These are phyloP conservation scores for Entophlyctis luteolus DNA, from an alignment of 192 early-diverging fungal genomes.

Conservation along the genomic window DNA sequence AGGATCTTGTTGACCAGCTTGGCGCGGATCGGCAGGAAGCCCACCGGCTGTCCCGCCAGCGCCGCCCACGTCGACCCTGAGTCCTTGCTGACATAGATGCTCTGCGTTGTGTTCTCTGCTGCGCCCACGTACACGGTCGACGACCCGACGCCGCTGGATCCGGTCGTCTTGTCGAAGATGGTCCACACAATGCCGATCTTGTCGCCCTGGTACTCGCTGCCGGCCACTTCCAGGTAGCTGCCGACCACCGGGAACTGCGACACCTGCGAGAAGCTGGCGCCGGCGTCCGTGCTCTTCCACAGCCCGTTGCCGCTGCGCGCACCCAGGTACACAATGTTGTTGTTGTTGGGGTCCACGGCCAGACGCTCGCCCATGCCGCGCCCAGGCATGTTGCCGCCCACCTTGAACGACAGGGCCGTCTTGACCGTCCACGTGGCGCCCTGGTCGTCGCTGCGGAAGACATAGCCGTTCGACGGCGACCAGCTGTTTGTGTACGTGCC, in stretches of 20 bases:
- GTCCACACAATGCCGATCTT: background rate
- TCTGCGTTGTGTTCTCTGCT: background rate
- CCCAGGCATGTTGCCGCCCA: background rate
- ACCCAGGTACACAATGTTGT: background rate
- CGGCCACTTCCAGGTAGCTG: background rate
- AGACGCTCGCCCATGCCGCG: background rate
- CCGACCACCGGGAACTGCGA: background rate
- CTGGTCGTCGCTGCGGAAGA: background rate
- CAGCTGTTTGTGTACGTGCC: background rate
- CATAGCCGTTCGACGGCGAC: background rate
- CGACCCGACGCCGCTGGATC: background rate
- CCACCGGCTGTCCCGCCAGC: constrained; percentile 24
- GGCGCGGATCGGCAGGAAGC: constrained; percentile 8
- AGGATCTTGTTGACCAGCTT: background rate
- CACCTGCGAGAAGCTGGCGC: background rate
- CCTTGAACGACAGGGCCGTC: background rate
- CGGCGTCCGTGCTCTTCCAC: background rate
- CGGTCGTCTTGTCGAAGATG: background rate
- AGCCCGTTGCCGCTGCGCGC: background rate
- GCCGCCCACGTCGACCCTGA: constrained; percentile 21
- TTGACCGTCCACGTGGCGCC: background rate
- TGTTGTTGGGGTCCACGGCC: background rate
- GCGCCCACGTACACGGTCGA: background rate
- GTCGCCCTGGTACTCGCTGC: background rate
- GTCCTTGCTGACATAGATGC: constrained; percentile 8